Evolutionary conservation across 176 grass and related monocot genomes (phyloP), one percentile per base, ranked within the genome.

Genomic region (Oryza australiensis): DNA sequence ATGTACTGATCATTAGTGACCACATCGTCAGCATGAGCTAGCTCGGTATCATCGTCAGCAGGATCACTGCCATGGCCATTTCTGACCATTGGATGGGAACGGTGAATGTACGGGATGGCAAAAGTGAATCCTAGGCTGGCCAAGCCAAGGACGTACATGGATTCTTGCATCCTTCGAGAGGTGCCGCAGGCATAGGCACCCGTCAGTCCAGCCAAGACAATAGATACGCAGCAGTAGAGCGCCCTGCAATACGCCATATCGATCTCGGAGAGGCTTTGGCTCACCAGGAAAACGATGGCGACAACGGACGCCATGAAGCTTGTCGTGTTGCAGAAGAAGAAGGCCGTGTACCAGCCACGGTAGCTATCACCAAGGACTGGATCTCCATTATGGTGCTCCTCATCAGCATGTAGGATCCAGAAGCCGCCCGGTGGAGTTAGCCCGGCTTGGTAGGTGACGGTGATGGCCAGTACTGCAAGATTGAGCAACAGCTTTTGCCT

Each of bases 261-360:
- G 0, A 28, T 13, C 16, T 9, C 11, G n/a, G 35, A 77, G 3
- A 62, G 33, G 57, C 24, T 63, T 0, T 22, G 74, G 12, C 59
- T 64, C 0, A 66, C 35, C 2, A 86, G 77, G 11, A 81, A 38
- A 12, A 86, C 22, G 22, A 81, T 66, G 64, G 80, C 14, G 12
- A 64, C 41, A 1, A 86, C 7, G 0, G 84, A 86, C 0, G 77
- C 33, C 60, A 86, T 26, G 84, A 86, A 86, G 26, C 76, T 81
- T 3, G 38, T 12, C 35, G 77, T 57, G 3, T 86, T 86, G 68
- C 84, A 80, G 64, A 81, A 81, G 28, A 86, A 86, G 68, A 81
- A 86, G 14, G 29, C 42, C 34, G 26, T 55, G 57, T 81, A 86
- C 9, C 84, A 77, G 23, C 0, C 26, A 14, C 16, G 71, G 27